Percentiles rank a stretch among this genome's conserved stretches.
Conservation (phyloP, 352 stramenopile species). For the Pythium graminicola region DNA sequence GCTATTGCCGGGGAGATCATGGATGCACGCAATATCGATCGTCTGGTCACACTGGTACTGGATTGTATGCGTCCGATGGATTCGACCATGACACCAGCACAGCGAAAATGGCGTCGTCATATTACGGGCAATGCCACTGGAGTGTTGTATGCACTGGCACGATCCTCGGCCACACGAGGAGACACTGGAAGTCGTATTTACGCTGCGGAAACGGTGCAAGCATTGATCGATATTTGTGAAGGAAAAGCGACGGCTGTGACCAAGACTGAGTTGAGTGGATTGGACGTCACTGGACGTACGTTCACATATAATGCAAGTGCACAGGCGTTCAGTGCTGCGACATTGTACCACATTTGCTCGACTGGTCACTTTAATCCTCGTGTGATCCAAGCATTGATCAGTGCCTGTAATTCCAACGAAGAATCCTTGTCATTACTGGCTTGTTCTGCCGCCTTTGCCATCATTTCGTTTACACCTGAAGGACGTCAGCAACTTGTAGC, state of each 20-base stretch:
- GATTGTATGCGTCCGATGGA: conserved; percentile 31
- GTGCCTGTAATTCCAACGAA: conserved; percentile 66
- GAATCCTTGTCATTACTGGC: conserved; percentile 61
- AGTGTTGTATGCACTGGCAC: conserved; percentile 44
- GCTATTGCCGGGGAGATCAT: conserved; percentile 60
- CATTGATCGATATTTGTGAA: conserved; percentile 50
- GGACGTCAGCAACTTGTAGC: conserved; percentile 48
- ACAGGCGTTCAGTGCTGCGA: conserved; percentile 66
- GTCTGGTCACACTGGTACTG: conserved; percentile 44
- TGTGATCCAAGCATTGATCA: conserved; percentile 56
- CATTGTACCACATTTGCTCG: conserved; percentile 68
- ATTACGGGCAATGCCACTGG: conserved; percentile 45
- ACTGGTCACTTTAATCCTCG: conserved; percentile 38
- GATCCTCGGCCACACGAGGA: conserved; percentile 45
- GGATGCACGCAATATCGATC: conserved; percentile 49
- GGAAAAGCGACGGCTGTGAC: conserved; percentile 5
- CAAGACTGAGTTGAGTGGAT: background rate
- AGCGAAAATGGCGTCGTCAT: conserved; percentile 31
- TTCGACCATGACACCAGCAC: conserved; percentile 13
- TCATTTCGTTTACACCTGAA: conserved; percentile 63
- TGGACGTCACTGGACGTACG: background rate
- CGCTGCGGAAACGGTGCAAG: conserved; percentile 31
- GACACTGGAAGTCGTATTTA: conserved; percentile 43
- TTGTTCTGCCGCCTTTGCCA: conserved; percentile 70
- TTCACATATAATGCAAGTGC: conserved; percentile 26